Evolutionary conservation across 768 basidiomycete species (phyloP).

Genomic region (Pulveroboletus sp.): DNA sequence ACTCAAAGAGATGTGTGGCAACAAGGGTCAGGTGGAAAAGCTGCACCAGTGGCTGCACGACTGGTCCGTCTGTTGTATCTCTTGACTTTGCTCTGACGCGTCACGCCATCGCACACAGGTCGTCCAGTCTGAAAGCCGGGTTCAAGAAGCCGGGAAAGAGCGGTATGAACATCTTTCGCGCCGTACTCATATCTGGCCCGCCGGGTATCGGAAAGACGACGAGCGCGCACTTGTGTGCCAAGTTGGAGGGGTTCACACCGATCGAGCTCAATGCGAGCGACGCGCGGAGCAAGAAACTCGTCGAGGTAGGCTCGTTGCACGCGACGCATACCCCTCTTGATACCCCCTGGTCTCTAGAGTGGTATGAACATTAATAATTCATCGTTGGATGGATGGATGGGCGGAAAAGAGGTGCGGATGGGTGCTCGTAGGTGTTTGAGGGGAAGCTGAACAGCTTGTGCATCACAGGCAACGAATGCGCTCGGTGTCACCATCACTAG

Average conservation of each 20-base stretch:
- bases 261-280: constrained; percentile 98
- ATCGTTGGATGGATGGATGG: constrained; percentile 85
- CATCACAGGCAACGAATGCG: constrained; percentile 56
- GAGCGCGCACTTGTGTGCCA: constrained; percentile 89
- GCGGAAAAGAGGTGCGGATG: constrained; percentile 52
- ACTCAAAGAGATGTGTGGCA: constrained; percentile 91
- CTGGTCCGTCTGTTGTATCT: constrained; percentile 55
- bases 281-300: constrained; percentile 91
- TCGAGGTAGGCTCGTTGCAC: constrained; percentile 59
- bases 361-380: constrained; percentile 88
- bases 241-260: constrained; percentile 85
- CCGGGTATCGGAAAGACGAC: constrained; percentile 99
- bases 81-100: no score
- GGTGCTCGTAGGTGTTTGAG: constrained; percentile 6
- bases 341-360: constrained; percentile 44
- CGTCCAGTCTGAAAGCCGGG: constrained; percentile 60
- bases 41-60: constrained; percentile 82
- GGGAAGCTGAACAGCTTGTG: background rate
- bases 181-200: constrained; percentile 86
- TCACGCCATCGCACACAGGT: no score
- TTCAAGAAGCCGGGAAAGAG: constrained; percentile 97
- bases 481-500: constrained; percentile 75
- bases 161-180: constrained; percentile 82
- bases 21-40: constrained; percentile 90
- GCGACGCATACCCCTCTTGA: background rate